These are phyloP conservation scores for Nicotiana tabacum DNA, from an alignment of 257 asterid species.

Conservation along the genomic window DNA sequence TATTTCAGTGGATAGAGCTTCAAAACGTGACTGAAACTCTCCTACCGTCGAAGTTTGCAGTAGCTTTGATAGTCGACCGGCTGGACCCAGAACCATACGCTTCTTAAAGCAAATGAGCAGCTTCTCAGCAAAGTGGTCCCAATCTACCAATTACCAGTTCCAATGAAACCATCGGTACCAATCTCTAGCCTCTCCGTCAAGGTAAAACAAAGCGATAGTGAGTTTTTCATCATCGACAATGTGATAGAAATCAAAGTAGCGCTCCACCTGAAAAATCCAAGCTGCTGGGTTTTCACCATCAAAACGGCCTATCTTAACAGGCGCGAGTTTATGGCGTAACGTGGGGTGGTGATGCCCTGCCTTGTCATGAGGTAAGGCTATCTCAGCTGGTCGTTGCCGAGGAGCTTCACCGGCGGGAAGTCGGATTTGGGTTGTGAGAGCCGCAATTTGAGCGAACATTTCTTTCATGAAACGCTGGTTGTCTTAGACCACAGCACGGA, in stretches of 20 bases:
- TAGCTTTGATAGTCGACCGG: not conserved
- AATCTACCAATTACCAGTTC: not conserved
- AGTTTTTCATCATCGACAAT: not conserved
- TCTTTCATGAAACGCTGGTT: too few species aligned
- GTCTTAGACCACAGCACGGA: too few species aligned
- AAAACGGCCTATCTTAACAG: too few species aligned
- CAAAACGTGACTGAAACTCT: not conserved
- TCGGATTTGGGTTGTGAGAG: too few species aligned
- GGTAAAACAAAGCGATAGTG: not conserved
- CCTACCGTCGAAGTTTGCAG: not conserved
- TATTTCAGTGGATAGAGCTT: not conserved
- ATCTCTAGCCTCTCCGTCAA: not conserved
- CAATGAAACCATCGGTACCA: not conserved
- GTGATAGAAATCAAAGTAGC: not conserved
- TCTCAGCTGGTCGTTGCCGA: too few species aligned
- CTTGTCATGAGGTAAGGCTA: too few species aligned
- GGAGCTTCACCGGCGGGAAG: too few species aligned
- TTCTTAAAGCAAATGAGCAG: not conserved
- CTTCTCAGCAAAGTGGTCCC: not conserved
- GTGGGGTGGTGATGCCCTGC: too few species aligned
- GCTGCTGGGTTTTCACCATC: not conserved
- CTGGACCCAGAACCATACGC: not conserved
- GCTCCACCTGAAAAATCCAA: not conserved
- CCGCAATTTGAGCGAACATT: too few species aligned
- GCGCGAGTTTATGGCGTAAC: too few species aligned